Evolutionary conservation across 2,329 filamentous ascomycete genomes (phyloP).

Genomic region (Aspergillus cejpii): DNA sequence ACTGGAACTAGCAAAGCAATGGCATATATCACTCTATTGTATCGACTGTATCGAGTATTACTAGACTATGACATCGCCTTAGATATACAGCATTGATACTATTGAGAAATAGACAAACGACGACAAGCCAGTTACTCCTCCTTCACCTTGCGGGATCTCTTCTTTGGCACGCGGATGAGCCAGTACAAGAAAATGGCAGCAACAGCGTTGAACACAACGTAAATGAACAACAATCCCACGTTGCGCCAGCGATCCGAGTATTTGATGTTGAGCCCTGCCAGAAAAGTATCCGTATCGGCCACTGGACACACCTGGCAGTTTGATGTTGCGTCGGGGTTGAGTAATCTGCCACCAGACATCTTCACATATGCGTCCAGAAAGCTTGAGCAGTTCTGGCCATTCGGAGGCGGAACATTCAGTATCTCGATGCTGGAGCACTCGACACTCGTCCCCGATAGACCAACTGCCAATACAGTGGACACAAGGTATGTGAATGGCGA

Average conservation of each 20-base stretch:
- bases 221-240: constrained; percentile 51
- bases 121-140: constrained; percentile 12
- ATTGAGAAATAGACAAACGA: no score
- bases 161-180: constrained; percentile 48
- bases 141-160: constrained; percentile 40
- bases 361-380: constrained; percentile 57
- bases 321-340: constrained; percentile 52
- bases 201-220: constrained; percentile 47
- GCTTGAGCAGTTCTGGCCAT: constrained; percentile 54
- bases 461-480: constrained; percentile 36
- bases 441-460: constrained; percentile 26
- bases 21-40: no score
- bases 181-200: constrained; percentile 50
- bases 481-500: constrained; percentile 60
- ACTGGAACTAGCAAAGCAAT: no score
- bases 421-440: constrained; percentile 32
- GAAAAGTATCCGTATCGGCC: constrained; percentile 45
- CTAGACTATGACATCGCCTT: no score
- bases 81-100: no score
- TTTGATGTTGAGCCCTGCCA: constrained; percentile 42
- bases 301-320: constrained; percentile 51
- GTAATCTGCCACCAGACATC: constrained; percentile 51
- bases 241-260: constrained; percentile 48
- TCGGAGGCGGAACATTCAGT: constrained; percentile 43
- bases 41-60: no score